Base-by-base conservation (phyloP, 306 rosid genomes). In the Erythrophleum fordii region DNA sequence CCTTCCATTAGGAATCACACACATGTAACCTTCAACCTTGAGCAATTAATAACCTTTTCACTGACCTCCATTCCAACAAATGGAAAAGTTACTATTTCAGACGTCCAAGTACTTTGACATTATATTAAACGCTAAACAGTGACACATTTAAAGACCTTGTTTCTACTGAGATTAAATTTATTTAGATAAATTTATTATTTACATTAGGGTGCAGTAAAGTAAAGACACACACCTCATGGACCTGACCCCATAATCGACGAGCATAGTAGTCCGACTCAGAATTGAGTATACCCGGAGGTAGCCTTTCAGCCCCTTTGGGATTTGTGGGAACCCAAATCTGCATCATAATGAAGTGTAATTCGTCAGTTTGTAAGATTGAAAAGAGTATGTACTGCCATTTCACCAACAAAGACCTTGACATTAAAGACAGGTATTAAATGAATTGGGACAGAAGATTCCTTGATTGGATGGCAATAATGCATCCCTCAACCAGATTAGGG, bases 271-370 rank as follows among this genome's bases (percentile, higher is more conserved):
- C 98, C 0, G 98, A 92, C 75, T 92, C 85, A 51, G 97, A 77
- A 75, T 75, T 90, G 28, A 92, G 8, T 73, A 95, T 90, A 42
- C 89, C 90, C 28, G 97, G 97, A 2, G 99, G 88, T 67, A 95
- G 79, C 75, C 92, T 92, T 80, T 95, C 97, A 75, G 97, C 97
- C 14, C 99, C 99, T 45, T 79, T 86, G 76, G 99, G 99, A 85
- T 95, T 95, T 76, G 90, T 84, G 28, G 95, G 97, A 72, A 78
- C 92, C 99, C 99, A 91, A 66, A 95, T 90, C 99, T 95, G 88
- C 88, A 80, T 79, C 65, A 77, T 49, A 75, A 55, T 81, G 65
- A 82, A 80, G 72, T 72, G 34, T 51, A 78, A 11, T 48, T 20
- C 61, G 48, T 75, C 46, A 70, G 69, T 31, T 69, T 42, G 72